Evolutionary conservation across 176 grass and related monocot species (phyloP).

Genomic region (Oryza coarctata): DNA sequence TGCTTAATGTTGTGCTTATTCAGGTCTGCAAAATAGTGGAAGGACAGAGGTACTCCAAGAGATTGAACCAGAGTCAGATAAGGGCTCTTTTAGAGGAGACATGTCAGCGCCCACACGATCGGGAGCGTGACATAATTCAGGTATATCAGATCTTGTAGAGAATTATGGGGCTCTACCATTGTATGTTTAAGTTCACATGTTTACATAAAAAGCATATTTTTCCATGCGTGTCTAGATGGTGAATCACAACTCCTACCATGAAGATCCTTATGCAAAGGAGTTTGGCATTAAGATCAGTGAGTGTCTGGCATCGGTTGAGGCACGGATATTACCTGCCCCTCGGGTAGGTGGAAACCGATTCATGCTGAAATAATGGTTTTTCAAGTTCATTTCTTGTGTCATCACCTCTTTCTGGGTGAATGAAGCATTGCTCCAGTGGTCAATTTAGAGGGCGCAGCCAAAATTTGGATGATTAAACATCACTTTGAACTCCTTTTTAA

Average conservation of each 20-base stretch:
- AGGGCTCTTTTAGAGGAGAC: constrained; percentile 81
- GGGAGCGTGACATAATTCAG: constrained; percentile 83
- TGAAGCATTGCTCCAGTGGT: background rate
- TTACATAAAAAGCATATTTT: constrained; percentile 21
- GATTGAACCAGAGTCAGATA: constrained; percentile 86
- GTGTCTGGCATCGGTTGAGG: constrained; percentile 75
- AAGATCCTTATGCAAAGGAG: constrained; percentile 91
- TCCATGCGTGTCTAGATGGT: constrained; percentile 52
- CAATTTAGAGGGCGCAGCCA: background rate
- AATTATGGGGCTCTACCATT: background rate
- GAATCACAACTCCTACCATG: constrained; percentile 75
- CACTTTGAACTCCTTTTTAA: background rate
- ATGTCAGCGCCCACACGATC: constrained; percentile 73
- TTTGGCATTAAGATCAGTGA: constrained; percentile 95
- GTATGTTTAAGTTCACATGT: constrained; percentile 8
- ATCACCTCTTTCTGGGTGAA: background rate
- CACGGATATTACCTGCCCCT: constrained; percentile 90
- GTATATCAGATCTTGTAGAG: constrained; percentile 17
- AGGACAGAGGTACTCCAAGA: constrained; percentile 89
- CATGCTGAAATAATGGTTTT: constrained; percentile 18
- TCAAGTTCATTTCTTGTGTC: background rate
- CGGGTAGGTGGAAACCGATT: constrained; percentile 51
- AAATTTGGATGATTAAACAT: background rate
- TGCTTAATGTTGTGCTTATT: constrained; percentile 10
- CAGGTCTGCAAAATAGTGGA: constrained; percentile 98